Base-by-base conservation (phyloP, 441 rosid genomes). In the California macrophylla region DNA sequence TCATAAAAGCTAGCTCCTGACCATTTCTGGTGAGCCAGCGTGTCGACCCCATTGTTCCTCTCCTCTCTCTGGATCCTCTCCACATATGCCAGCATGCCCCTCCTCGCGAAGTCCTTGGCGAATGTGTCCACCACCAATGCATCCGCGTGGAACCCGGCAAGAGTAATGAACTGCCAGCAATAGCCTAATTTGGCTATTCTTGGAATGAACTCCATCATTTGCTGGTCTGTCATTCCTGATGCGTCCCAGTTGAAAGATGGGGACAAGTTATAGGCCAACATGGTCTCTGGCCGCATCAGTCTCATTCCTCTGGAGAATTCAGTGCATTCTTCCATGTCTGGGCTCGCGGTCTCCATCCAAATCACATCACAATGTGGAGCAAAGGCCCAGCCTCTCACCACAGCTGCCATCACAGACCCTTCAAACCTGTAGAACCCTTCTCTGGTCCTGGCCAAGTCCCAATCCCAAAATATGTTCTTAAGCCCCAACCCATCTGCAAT, bases 241-340 rank as follows among this genome's bases (percentile, higher is more conserved):
- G 96, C 96, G 20, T 93, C 98, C 97, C 96, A 89, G 64, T 91
- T 91, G 80, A 93, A 93, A 3, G 92, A 93, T 0, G 97, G 98
- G 0, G 96, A 93, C 24, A 93, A 88, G 73, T 91, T 89, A 62
- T 91, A 93, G 9, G 96, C 96, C 74, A 93, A 76, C 97, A 93
- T 93, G 58, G 78, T 83, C 78, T 84, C 96, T 0, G 96, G 96
- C 4, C 84, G 76, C 85, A 58, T 71, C 0, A 87, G 78, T 72
- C 86, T 94, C 63, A 91, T 85, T 5, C 96, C 97, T 71, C 83
- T 79, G 0, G 96, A 84, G 10, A 91, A 94, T 1, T 79, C 29
- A 18, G 91, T 90, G 83, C 96, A 91, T 69, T 88, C 97, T 0
- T 77, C 83, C 69, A 87, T 66, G 79, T 94, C 88, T 0, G 97